phyloP scores from a whole-genome alignment of 2,329 filamentous ascomycete genomes.

The Colletotrichum lentis region DNA sequence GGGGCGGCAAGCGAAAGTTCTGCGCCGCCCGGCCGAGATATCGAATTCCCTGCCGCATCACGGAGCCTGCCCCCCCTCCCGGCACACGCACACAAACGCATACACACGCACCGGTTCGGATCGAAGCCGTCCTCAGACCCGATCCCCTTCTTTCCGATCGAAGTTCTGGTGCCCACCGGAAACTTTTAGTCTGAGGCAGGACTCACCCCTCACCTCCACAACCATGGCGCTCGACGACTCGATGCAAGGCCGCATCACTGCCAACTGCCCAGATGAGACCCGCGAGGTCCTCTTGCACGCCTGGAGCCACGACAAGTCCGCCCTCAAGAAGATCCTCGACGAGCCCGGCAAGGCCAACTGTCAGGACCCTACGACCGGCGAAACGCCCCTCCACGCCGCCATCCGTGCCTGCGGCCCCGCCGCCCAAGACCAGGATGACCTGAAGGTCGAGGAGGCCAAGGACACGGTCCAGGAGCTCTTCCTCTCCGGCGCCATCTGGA shows the following conservation, averaged over 20 bases:
- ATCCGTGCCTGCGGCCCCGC: constrained; percentile 75
- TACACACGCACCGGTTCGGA: constrained; percentile 16
- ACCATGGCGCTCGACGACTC: constrained; percentile 56
- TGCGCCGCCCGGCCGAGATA: constrained; percentile 24
- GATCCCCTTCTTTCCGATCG: neutral
- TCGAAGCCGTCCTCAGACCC: constrained; percentile 15
- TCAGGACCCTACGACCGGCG: constrained; percentile 85
- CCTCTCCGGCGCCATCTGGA: constrained; percentile 94
- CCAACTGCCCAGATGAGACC: constrained; percentile 59
- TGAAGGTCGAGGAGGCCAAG: constrained; percentile 66
- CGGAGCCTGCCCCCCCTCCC: constrained; percentile 13
- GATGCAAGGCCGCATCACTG: constrained; percentile 61
- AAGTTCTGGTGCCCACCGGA: neutral
- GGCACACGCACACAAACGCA: neutral
- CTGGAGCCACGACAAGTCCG: constrained; percentile 68
- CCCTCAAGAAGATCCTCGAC: constrained; percentile 74
- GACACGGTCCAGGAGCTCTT: constrained; percentile 79
- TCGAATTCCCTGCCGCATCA: constrained; percentile 14
- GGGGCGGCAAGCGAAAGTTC: constrained; percentile 17
- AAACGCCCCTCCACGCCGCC: constrained; percentile 87
- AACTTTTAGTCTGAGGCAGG: neutral
- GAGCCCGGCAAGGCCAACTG: constrained; percentile 72
- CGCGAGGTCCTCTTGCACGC: constrained; percentile 62
- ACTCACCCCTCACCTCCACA: constrained; percentile 12
- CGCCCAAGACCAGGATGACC: constrained; percentile 43